phyloP scores from a whole-genome alignment of 2,329 filamentous ascomycete genomes.

The Sarocladium strictum region DNA sequence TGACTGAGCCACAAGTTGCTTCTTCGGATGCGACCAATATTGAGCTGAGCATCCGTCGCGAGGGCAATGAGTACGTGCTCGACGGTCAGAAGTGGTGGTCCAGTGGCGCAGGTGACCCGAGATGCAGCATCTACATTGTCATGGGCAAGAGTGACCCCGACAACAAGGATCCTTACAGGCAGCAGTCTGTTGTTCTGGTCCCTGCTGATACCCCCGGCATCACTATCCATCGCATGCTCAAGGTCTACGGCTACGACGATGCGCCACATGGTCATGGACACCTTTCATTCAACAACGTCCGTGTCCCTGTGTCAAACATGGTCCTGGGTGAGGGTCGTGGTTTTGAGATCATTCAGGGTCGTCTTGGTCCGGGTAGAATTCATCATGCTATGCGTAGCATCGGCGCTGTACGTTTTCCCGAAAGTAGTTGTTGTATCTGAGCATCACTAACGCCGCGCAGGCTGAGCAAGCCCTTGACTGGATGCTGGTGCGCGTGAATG shows the following conservation, averaged over 20 bases:
- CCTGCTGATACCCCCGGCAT: slow-evolving; percentile 76
- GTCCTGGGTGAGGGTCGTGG: slow-evolving; percentile 89
- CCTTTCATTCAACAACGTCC: slow-evolving; percentile 82
- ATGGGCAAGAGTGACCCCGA: slow-evolving; percentile 86
- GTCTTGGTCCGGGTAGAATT: slow-evolving; percentile 90
- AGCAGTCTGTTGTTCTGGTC: slow-evolving; percentile 91
- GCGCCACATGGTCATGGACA: slow-evolving; percentile 98
- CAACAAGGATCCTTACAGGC: slow-evolving; percentile 73
- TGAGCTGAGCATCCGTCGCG: slow-evolving; percentile 70
- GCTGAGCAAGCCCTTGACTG: slow-evolving; percentile 89
- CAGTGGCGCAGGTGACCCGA: slow-evolving; percentile 85
- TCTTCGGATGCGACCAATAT: slow-evolving; percentile 93
- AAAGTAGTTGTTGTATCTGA: background rate
- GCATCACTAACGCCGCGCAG: slow-evolving; percentile 23
- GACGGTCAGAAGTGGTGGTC: slow-evolving; percentile 99
- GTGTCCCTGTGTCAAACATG: slow-evolving; percentile 76
- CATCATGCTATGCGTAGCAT: slow-evolving; percentile 97
- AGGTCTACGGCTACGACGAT: slow-evolving; percentile 93
- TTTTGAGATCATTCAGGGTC: slow-evolving; percentile 97
- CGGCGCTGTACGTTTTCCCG: slow-evolving; percentile 56
- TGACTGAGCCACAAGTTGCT: slow-evolving; percentile 88
- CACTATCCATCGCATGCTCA: slow-evolving; percentile 89
- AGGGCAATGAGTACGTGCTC: slow-evolving; percentile 84
- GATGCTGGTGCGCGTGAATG: slow-evolving; percentile 92
- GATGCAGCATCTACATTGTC: slow-evolving; percentile 90